Evolutionary conservation across 768 basidiomycete species (phyloP).

Genomic region (Trametes meyenii): DNA sequence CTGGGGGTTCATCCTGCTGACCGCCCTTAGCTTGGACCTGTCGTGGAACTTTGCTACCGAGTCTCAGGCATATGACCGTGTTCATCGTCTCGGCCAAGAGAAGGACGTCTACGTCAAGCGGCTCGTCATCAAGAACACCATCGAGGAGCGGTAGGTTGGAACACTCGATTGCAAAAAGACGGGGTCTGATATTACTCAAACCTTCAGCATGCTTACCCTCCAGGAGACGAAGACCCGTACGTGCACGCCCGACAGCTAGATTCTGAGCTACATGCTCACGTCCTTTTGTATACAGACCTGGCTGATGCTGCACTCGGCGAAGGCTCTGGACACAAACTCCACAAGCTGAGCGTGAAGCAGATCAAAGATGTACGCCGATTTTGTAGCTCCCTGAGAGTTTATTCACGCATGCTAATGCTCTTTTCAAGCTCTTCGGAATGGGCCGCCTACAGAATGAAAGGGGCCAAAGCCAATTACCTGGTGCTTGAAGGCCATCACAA

Average conservation of each 20-base stretch:
- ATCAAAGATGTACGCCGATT: constrained; percentile 60
- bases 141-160: constrained; percentile 67
- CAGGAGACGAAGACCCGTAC: constrained; percentile 67
- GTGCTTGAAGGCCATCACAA: no score
- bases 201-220: constrained; percentile 60
- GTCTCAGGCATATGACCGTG: constrained; percentile 63
- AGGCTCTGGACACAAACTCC: constrained; percentile 59
- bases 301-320: constrained; percentile 74
- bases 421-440: constrained; percentile 23
- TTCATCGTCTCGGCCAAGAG: constrained; percentile 71
- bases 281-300: constrained; percentile 41
- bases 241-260: constrained; percentile 16
- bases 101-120: constrained; percentile 71
- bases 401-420: neutral
- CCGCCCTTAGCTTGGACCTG: constrained; percentile 58
- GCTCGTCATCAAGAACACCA: constrained; percentile 64
- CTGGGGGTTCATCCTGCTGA: neutral
- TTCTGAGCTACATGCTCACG: neutral
- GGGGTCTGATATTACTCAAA: neutral
- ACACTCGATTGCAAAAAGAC: neutral
- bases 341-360: constrained; percentile 70
- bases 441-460: constrained; percentile 1
- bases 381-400: neutral
- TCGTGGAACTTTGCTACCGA: constrained; percentile 77
- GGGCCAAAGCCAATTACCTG: neutral